Evolutionary conservation across 441 rosid genomes (phyloP).

Genomic region (Corymbia citriodora): DNA sequence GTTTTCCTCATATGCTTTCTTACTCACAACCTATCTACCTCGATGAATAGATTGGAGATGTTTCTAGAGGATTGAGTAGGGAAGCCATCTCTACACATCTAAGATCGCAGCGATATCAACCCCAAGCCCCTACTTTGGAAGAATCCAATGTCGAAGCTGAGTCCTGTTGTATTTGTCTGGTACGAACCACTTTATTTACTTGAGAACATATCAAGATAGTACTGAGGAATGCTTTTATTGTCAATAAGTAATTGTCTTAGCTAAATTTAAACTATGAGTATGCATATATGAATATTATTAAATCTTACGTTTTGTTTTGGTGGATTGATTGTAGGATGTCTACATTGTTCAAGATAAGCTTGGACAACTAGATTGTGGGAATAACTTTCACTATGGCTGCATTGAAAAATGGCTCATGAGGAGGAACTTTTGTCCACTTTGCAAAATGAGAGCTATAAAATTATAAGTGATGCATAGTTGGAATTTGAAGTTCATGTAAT

Average conservation of each 20-base stretch:
- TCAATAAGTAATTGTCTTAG: too few species aligned
- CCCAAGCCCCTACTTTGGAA: neutral
- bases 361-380: too few species aligned
- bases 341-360: conserved; percentile 8
- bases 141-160: neutral
- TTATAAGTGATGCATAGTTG: too few species aligned
- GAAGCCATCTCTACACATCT: conserved; percentile 13
- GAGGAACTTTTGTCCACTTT: too few species aligned
- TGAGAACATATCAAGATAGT: too few species aligned
- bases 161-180: conserved; percentile 16
- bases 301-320: neutral
- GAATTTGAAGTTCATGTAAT: neutral
- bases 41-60: conserved; percentile 23
- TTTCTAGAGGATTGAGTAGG: conserved; percentile 25
- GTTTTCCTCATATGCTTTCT: neutral
- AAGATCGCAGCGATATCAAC: conserved; percentile 6
- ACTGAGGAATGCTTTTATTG: neutral
- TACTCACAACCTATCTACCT: neutral
- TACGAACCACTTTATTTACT: conserved; percentile 1
- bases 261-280: too few species aligned
- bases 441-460: neutral
- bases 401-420: too few species aligned
- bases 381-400: too few species aligned
- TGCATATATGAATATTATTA: too few species aligned
- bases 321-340: conserved; percentile 21